Evolutionary conservation across 176 grass and related monocot species (phyloP).

Genomic region (Oryza meridionalis): DNA sequence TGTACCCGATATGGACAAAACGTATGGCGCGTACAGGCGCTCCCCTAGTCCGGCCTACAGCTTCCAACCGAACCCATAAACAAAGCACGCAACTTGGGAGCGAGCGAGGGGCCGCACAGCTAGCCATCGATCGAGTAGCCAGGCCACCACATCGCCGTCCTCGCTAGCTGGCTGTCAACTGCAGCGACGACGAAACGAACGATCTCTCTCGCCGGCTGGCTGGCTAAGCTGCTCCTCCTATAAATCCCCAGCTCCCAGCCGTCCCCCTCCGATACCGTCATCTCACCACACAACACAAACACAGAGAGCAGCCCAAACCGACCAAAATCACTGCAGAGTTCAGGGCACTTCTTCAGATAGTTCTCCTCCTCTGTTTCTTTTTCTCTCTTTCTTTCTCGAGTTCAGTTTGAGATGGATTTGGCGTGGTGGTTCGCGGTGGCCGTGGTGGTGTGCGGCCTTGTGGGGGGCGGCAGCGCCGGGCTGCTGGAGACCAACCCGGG

Average conservation of each 20-base stretch:
- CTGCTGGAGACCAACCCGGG: conserved; percentile 51
- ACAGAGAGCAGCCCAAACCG: not conserved
- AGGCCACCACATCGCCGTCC: conserved; percentile 11
- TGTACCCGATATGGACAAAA: conserved; percentile 29
- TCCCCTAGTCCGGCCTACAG: not conserved
- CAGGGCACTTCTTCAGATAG: too few species aligned
- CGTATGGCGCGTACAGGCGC: not conserved
- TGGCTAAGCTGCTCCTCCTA: not conserved
- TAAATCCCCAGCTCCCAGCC: conserved; percentile 27
- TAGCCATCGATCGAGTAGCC: not conserved
- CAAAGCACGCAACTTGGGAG: conserved; percentile 18
- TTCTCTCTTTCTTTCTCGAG: not conserved
- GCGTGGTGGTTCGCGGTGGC: conserved; percentile 34
- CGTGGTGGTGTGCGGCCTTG: conserved; percentile 20
- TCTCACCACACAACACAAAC: conserved; percentile 1
- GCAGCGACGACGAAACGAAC: not conserved
- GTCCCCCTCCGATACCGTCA: conserved; percentile 39
- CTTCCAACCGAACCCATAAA: conserved; percentile 42
- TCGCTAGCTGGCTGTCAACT: not conserved
- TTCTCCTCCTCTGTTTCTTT: not conserved
- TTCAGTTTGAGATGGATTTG: conserved; percentile 1
- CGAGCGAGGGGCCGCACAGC: not conserved
- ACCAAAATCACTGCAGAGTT: not conserved
- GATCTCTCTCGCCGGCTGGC: conserved; percentile 23
- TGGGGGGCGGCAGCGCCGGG: conserved; percentile 33